Evolutionary conservation across 176 grass and related monocot species (phyloP).

Genomic region (Bonia amplexicaulis): DNA sequence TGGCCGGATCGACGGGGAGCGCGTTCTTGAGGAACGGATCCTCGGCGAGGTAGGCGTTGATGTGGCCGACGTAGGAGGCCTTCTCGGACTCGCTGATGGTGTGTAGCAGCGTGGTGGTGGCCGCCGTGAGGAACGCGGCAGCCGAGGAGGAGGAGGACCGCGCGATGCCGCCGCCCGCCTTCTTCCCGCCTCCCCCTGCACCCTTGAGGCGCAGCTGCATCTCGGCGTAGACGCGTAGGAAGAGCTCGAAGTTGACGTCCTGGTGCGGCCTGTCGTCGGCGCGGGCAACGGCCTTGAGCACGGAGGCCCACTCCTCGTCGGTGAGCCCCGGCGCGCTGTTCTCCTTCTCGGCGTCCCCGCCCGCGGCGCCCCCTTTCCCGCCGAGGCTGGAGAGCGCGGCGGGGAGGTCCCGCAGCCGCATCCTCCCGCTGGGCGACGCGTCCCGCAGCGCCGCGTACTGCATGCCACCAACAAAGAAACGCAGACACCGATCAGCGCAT

Average conservation of each 20-base stretch:
- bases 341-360: conserved; percentile 37
- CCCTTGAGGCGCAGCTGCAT: conserved; percentile 64
- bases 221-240: conserved; percentile 73
- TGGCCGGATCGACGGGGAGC: conserved; percentile 72
- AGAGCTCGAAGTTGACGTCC: conserved; percentile 70
- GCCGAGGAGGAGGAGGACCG: conserved; percentile 51
- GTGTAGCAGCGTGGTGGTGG: conserved; percentile 93
- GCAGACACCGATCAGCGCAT: no score
- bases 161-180: conserved; percentile 17
- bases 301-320: conserved; percentile 51
- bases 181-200: background rate
- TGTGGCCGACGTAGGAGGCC: conserved; percentile 84
- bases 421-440: conserved; percentile 33
- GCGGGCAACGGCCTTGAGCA: conserved; percentile 44
- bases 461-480: background rate
- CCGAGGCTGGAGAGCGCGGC: conserved; percentile 39
- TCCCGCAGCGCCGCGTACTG: conserved; percentile 54
- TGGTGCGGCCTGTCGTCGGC: conserved; percentile 38
- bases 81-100: conserved; percentile 97
- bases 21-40: conserved; percentile 65
- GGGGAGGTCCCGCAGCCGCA: conserved; percentile 63
- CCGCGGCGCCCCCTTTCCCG: background rate
- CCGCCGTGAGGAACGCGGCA: conserved; percentile 65
- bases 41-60: conserved; percentile 78
- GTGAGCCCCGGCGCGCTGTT: conserved; percentile 41